Evolutionary conservation across 768 basidiomycete genomes (phyloP), one percentile per base, ranked within the genome.

Genomic region (Boletus reticulatus): DNA sequence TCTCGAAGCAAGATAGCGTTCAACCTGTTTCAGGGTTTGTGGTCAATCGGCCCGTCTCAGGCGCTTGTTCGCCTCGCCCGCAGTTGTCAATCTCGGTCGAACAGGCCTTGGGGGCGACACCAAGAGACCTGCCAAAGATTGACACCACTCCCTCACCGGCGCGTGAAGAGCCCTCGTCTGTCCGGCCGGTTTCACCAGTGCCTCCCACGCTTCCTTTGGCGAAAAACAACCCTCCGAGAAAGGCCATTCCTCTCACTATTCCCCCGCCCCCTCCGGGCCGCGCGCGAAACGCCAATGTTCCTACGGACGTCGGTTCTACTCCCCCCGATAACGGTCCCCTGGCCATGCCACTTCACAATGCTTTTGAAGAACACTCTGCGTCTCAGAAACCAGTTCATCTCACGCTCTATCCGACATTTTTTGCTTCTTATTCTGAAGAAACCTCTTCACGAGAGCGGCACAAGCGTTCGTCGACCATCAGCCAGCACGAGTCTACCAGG

Each of bases 1-100:
- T 76, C 50, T 55, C 60, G 39, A 70, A 57, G 67, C 69, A 62
- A 56, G 51, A 55, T 32, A 31, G 11, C 41, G 43, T 37, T 42
- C 50, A 17, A 32, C 48, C 64, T 12, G 24, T 56, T 34, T 44
- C 56, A 16, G 62, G 66, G 56, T 61, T 67, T 32, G 58, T 66
- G 32, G 62, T 62, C 51, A 58, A 58, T 32, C 51, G 62, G 16
- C 61, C 64, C 2, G 9, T 42, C 22, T 53, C 63, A 6, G 55
- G 44, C 29, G 45, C 48, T 54, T 53, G 43, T 34, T 56, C 60
- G 38, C 55, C 70, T 52, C 64, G 62, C 39, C 76, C 76, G 11
- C 64, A 66, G 31, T 65, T 83, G 60, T 72, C 73, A 12, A 76
- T 85, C 55, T 76, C 76, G 4, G 71, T 78, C n/a, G 72, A 75